Evolutionary conservation across 2,329 filamentous ascomycete species (phyloP).

Genomic region (Xylariaceae sp.): DNA sequence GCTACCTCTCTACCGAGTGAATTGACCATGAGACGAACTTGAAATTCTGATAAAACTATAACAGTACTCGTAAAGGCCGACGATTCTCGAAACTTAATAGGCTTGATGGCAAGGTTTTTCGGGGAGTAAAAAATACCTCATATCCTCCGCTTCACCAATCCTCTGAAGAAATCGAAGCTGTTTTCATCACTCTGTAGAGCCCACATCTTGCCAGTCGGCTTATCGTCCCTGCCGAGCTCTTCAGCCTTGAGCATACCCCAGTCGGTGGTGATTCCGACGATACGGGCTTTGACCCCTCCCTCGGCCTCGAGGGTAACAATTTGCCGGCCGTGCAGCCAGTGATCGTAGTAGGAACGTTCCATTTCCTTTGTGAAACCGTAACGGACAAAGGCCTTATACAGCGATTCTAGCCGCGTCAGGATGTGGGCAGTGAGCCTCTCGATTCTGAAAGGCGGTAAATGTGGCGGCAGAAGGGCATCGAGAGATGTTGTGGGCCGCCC

Average conservation of each 20-base stretch:
- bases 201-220: conserved; percentile 78
- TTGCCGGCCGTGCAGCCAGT: conserved; percentile 86
- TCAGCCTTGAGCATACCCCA: conserved; percentile 88
- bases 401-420: conserved; percentile 75
- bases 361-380: conserved; percentile 77
- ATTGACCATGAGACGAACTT: too few species aligned
- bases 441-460: conserved; percentile 65
- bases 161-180: conserved; percentile 97
- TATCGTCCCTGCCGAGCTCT: conserved; percentile 77
- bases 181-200: conserved; percentile 95
- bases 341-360: conserved; percentile 77
- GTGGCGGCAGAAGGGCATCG: conserved; percentile 68
- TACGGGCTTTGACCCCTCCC: conserved; percentile 74
- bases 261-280: conserved; percentile 89
- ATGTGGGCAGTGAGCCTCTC: conserved; percentile 86
- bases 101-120: too few species aligned
- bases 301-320: conserved; percentile 79
- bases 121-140: too few species aligned
- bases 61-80: too few species aligned
- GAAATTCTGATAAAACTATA: too few species aligned
- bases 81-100: too few species aligned
- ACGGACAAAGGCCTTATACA: conserved; percentile 77
- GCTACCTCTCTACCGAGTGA: too few species aligned
- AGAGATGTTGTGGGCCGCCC: conserved; percentile 86
- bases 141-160: conserved; percentile 80